A percentile compares a stretch with the other conserved stretches of the same genome.
Evolutionary conservation across 805 yeast species (phyloP).

Genomic region (Nakazawaea populi): DNA sequence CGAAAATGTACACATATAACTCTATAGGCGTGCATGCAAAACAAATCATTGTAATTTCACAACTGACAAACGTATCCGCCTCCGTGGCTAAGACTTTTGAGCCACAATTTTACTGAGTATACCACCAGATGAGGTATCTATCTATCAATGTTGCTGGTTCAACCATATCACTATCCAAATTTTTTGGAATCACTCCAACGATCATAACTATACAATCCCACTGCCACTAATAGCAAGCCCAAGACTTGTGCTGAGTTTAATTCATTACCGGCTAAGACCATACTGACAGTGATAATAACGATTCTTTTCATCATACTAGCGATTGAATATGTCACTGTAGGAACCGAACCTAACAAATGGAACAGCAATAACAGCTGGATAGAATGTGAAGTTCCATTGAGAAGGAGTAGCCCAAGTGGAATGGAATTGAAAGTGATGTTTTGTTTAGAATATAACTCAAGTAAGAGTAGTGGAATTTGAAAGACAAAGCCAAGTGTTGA

Average conservation of each 20-base stretch:
- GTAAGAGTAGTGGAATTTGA: constrained; percentile 69
- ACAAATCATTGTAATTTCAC: no score
- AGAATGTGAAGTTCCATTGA: constrained; percentile 76
- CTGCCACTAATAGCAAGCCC: constrained; percentile 46
- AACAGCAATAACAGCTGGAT: constrained; percentile 76
- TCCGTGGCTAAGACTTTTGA: no score
- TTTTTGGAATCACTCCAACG: constrained; percentile 36
- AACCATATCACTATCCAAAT: neutral
- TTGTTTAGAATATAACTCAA: constrained; percentile 42
- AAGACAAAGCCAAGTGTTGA: constrained; percentile 65
- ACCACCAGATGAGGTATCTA: no score
- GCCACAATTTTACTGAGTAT: no score
- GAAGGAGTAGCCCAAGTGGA: constrained; percentile 45
- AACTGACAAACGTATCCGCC: no score
- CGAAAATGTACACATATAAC: no score
- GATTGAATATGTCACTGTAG: constrained; percentile 81
- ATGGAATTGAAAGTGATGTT: constrained; percentile 23
- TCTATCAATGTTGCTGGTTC: neutral
- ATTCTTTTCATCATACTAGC: constrained; percentile 86
- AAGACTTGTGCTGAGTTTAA: constrained; percentile 39
- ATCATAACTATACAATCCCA: constrained; percentile 60
- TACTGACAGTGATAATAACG: constrained; percentile 75
- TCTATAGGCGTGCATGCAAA: no score
- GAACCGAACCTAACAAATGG: constrained; percentile 71
- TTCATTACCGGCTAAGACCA: constrained; percentile 50